These are phyloP conservation scores for Colletotrichum liriopes DNA, from an alignment of 2,329 filamentous ascomycete species.

Conservation along the genomic window DNA sequence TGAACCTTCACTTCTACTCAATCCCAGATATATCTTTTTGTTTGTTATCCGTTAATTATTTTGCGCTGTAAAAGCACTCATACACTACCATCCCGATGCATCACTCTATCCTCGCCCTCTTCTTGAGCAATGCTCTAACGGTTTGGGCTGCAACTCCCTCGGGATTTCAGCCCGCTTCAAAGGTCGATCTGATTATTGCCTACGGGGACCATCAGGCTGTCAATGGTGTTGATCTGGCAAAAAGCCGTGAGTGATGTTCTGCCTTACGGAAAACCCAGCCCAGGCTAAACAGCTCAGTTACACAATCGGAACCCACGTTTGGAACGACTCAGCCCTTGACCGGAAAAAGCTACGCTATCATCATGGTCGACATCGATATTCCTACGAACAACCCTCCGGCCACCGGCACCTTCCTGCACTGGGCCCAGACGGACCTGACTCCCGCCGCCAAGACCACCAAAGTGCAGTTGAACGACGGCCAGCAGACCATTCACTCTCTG, in stretches of 20 bases:
- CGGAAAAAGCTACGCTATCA: conserved; percentile 54
- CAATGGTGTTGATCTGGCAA: conserved; percentile 56
- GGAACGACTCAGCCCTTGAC: conserved; percentile 35
- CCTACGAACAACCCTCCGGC: conserved; percentile 51
- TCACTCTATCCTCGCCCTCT: conserved; percentile 12
- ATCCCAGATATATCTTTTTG: not conserved
- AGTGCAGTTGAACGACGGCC: conserved; percentile 23
- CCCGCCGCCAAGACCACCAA: conserved; percentile 13
- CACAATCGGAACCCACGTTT: conserved; percentile 25
- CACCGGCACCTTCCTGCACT: conserved; percentile 63
- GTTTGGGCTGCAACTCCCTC: conserved; percentile 57
- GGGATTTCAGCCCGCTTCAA: conserved; percentile 58
- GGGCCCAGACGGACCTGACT: conserved; percentile 58
- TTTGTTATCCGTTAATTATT: not conserved
- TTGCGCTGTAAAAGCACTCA: too few relatives aligned
- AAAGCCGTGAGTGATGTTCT: conserved; percentile 51
- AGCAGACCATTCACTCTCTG: conserved; percentile 17
- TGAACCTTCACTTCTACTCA: not conserved
- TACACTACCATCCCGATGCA: conserved; percentile 2
- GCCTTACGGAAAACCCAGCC: not conserved
- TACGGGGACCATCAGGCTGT: conserved; percentile 54
- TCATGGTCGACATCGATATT: conserved; percentile 63
- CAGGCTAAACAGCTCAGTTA: conserved; percentile 16
- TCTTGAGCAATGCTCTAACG: conserved; percentile 32
- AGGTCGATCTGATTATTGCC: conserved; percentile 56